phyloP scores from a whole-genome alignment of 1,139 yeast species.

The Blastobotrys illinoisensis region DNA sequence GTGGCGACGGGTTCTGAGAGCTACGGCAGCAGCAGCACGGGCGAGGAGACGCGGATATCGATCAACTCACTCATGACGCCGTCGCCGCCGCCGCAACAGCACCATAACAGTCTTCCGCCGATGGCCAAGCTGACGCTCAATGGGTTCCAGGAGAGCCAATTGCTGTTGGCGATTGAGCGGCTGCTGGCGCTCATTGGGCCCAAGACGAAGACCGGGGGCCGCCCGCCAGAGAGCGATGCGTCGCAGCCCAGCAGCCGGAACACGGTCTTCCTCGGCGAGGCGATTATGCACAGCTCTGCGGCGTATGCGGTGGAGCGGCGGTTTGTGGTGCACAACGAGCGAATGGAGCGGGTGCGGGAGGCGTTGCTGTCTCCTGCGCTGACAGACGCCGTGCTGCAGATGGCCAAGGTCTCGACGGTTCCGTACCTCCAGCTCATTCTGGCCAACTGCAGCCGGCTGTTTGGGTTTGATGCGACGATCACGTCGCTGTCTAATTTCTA shows the following conservation, averaged over 20 bases:
- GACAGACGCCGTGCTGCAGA: slow-evolving; percentile 25
- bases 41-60: slow-evolving; percentile 2
- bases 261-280: slow-evolving; percentile 53
- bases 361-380: slow-evolving; percentile 15
- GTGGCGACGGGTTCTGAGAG: background rate
- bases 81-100: slow-evolving; percentile 1
- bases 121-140: slow-evolving; percentile 10
- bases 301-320: slow-evolving; percentile 50
- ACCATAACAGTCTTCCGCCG: slow-evolving; percentile 1
- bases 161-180: slow-evolving; percentile 10
- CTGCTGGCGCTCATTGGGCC: slow-evolving; percentile 8
- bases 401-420: slow-evolving; percentile 39
- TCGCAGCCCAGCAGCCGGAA: slow-evolving; percentile 19
- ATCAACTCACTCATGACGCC: slow-evolving; percentile 2
- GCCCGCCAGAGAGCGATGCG: background rate
- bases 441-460: slow-evolving; percentile 71
- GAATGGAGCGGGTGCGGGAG: slow-evolving; percentile 11
- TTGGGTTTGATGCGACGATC: slow-evolving; percentile 66
- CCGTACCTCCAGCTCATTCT: slow-evolving; percentile 52
- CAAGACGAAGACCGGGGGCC: background rate
- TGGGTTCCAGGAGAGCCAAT: slow-evolving; percentile 2
- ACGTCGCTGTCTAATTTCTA: slow-evolving; percentile 62
- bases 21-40: background rate
- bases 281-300: slow-evolving; percentile 49
- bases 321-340: slow-evolving; percentile 1